Conservation (phyloP, 345 rosid genomes). For the Gynandropsis gynandra region DNA sequence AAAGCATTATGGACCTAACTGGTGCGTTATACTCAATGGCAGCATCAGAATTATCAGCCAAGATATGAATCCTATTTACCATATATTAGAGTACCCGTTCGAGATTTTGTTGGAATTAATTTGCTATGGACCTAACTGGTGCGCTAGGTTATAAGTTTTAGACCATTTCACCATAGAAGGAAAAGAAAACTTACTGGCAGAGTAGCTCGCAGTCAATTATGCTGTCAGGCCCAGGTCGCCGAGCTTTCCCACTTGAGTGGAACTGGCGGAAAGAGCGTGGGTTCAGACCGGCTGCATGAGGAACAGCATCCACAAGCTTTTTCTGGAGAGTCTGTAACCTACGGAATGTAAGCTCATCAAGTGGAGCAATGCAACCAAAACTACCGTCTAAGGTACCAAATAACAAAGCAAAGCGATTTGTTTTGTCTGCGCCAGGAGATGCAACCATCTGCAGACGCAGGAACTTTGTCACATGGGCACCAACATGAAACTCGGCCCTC, state of each 20-base stretch:
- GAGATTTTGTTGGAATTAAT: too few relatives aligned
- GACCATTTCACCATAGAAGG: not conserved
- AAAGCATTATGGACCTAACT: too few relatives aligned
- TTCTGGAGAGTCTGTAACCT: slow-evolving; percentile 87
- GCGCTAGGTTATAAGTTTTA: too few relatives aligned
- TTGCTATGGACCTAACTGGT: too few relatives aligned
- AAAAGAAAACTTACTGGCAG: slow-evolving; percentile 62
- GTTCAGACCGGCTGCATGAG: slow-evolving; percentile 89
- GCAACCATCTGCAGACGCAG: slow-evolving; percentile 85
- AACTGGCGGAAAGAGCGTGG: slow-evolving; percentile 93
- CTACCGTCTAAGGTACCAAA: slow-evolving; percentile 95
- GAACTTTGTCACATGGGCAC: slow-evolving; percentile 87
- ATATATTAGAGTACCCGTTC: too few relatives aligned
- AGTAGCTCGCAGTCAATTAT: slow-evolving; percentile 92
- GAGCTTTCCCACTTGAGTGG: slow-evolving; percentile 68
- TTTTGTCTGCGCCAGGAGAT: slow-evolving; percentile 62
- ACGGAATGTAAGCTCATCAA: slow-evolving; percentile 86
- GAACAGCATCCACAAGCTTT: slow-evolving; percentile 84
- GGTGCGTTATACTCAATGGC: too few relatives aligned
- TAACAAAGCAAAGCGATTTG: slow-evolving; percentile 77
- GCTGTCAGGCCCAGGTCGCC: slow-evolving; percentile 92
- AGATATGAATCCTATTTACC: too few relatives aligned
- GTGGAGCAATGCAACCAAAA: slow-evolving; percentile 89
- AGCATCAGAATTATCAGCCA: too few relatives aligned
- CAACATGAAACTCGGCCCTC: slow-evolving; percentile 89